phyloP scores from a whole-genome alignment of 2,329 filamentous ascomycete species.

The Nothophaeocryptopus gaeumannii region DNA sequence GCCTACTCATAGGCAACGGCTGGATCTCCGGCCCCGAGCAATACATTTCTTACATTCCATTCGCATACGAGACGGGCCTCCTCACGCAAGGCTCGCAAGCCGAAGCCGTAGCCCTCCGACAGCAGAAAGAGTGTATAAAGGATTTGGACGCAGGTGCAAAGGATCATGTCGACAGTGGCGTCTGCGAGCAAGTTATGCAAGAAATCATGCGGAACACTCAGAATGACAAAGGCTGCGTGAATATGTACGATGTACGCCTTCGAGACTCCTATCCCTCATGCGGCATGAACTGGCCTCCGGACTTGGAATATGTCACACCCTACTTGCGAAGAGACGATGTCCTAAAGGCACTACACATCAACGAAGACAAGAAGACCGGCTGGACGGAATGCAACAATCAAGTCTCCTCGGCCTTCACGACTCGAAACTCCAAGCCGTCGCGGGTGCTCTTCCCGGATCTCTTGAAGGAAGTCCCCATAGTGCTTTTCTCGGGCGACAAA shows the following conservation, averaged over 20 bases:
- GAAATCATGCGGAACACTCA: conserved; percentile 65
- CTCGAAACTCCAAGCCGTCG: conserved; percentile 68
- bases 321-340: conserved; percentile 86
- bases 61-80: conserved; percentile 72
- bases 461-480: conserved; percentile 70
- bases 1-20: conserved; percentile 91
- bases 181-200: conserved; percentile 76
- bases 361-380: conserved; percentile 74
- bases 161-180: conserved; percentile 61
- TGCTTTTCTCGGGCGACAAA: conserved; percentile 89
- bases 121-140: conserved; percentile 66
- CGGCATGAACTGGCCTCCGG: conserved; percentile 97
- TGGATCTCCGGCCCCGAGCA: conserved; percentile 93
- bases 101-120: conserved; percentile 63
- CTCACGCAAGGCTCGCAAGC: conserved; percentile 66
- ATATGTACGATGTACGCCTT: conserved; percentile 96
- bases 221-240: conserved; percentile 65
- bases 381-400: conserved; percentile 88
- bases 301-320: conserved; percentile 71
- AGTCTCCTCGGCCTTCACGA: conserved; percentile 70
- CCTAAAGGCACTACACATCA: conserved; percentile 74
- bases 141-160: conserved; percentile 57
- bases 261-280: conserved; percentile 77
- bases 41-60: conserved; percentile 82
- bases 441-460: conserved; percentile 73